phyloP scores from a whole-genome alignment of 495 filamentous ascomycete species.

The Annulohypoxylon nitens region DNA sequence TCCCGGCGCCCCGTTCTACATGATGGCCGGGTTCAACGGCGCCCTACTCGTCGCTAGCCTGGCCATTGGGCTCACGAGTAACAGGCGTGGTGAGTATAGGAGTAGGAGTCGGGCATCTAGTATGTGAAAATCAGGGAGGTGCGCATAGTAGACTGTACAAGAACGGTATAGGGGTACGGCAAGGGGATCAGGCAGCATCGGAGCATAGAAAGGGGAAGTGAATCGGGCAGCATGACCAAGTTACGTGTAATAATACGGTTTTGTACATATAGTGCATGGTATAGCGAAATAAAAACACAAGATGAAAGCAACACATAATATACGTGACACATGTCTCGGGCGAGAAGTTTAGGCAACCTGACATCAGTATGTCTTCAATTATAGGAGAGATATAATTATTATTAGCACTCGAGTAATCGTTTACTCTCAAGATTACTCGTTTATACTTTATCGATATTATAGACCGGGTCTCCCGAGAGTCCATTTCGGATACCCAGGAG shows the following conservation, averaged over 20 bases:
- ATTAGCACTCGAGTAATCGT: constrained; percentile 7
- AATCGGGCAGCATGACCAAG: neutral
- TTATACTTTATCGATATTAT: constrained; percentile 4
- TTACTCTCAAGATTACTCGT: constrained; percentile 20
- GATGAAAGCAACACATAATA: neutral
- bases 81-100: neutral
- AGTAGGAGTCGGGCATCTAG: constrained; percentile 15
- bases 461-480: neutral
- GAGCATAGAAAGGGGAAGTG: neutral
- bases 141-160: neutral
- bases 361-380: no score
- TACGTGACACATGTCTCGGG: neutral
- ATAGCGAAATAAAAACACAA: neutral
- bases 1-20: constrained; percentile 85
- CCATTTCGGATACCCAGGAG: constrained; percentile 3
- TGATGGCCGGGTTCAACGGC: constrained; percentile 90
- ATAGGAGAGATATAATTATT: constrained; percentile 8
- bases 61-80: constrained; percentile 52
- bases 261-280: constrained; percentile 1
- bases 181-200: neutral
- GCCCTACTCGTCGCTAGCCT: constrained; percentile 72
- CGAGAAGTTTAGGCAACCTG: no score
- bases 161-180: neutral
- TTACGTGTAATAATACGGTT: constrained; percentile 1
- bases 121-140: neutral